These are phyloP conservation scores for Asterella californica DNA, from an alignment of 225 moss, liverwort and hornwort species.

Conservation along the genomic window DNA sequence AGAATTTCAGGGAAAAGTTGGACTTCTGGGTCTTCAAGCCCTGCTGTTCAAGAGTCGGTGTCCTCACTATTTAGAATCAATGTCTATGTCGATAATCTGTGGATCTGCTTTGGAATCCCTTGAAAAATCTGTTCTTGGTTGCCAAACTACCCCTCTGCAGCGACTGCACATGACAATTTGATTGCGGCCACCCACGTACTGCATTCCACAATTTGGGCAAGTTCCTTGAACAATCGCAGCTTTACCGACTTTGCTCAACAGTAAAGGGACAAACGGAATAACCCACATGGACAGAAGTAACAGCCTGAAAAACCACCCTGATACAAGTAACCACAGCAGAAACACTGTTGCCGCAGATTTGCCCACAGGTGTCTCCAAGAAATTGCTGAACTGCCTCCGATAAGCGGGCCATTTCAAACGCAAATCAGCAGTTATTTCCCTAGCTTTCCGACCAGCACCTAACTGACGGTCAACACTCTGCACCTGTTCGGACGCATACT, in stretches of 20 bases:
- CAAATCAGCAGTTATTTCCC: constrained; percentile 77
- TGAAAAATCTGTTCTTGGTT: constrained; percentile 94
- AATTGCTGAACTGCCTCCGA: constrained; percentile 67
- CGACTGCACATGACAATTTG: constrained; percentile 85
- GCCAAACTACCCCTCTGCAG: constrained; percentile 97
- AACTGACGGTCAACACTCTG: constrained; percentile 87
- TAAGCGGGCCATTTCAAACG: constrained; percentile 84
- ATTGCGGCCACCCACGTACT: constrained; percentile 79
- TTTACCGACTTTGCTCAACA: constrained; percentile 73
- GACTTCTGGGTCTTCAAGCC: too few species aligned
- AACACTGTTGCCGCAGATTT: constrained; percentile 80
- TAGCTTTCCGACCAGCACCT: constrained; percentile 73
- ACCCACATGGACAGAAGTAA: constrained; percentile 96
- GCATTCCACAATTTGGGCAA: constrained; percentile 91
- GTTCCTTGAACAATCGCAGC: constrained; percentile 92
- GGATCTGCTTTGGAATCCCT: constrained; percentile 62
- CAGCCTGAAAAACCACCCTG: constrained; percentile 96
- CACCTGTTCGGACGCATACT: constrained; percentile 77
- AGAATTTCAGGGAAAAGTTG: neutral
- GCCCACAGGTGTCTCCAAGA: constrained; percentile 90
- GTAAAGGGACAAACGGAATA: constrained; percentile 88
- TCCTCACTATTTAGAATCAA: constrained; percentile 59
- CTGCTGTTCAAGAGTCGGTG: neutral
- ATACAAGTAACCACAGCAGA: constrained; percentile 80
- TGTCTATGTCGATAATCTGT: constrained; percentile 85